Evolutionary conservation across 345 rosid species (phyloP), one percentile per base, ranked within the genome.

Genomic region (Pistacia integerrima): DNA sequence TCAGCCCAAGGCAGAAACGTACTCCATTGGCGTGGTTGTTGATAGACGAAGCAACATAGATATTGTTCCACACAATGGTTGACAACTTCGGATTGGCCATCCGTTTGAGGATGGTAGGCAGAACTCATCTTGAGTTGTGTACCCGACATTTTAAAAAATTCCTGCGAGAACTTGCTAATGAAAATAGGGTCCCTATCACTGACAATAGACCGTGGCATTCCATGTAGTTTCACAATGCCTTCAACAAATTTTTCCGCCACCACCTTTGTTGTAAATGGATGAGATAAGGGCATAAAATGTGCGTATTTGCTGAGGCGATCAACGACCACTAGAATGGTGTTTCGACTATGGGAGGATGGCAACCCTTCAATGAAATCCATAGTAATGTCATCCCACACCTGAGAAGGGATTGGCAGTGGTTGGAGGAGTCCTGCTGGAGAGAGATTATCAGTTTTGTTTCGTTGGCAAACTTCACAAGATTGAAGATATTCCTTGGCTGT

Each of bases 281-380:
- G 30, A 0, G 41, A 18, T 6, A 74, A 17, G 14, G 46, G 10
- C 17, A 46, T 3, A 30, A 73, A 25, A 62, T 48, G 69, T 3
- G 64, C 1, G 17, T 17, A 65, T 55, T 41, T 77, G 16, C 75
- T 52, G 16, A 71, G 11, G 22, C 22, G 22, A 22, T 22, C 22
- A 22, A 22, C 22, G 22, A 22, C 22, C 22, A 22, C 22, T 22
- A 69, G 9, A 6, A 76, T 69, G 0, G 9, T 0, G 2, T 2
- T 22, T 22, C 22, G 11, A 69, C 8, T 0, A 18, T 48, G 2
- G 16, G 52, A 0, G 55, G 64, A 5, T 58, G 14, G 1, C 49
- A 44, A 44, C 49, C 60, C 62, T 63, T 33, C 49, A 1, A 75
- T 65, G 36, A 75, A 75, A 20, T 76, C 79, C 49, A 77, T 54